Base-by-base conservation (phyloP, 2,329 filamentous ascomycete species). In the Nannizzia gypsea region DNA sequence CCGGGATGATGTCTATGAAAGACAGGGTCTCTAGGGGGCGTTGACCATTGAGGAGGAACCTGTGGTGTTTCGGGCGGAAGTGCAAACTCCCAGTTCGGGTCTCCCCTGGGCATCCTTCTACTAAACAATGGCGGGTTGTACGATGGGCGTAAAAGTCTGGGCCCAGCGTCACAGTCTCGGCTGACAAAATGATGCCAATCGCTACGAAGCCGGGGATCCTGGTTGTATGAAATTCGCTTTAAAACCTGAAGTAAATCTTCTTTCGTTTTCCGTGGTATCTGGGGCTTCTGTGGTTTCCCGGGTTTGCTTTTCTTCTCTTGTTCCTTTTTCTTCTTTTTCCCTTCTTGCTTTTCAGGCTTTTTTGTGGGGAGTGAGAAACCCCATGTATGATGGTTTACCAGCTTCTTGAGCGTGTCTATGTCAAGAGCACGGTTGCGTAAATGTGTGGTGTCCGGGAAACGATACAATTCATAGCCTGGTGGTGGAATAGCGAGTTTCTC, bases 301-400 rank as follows among this genome's bases (percentile, higher is more conserved):
- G 31, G 9, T 13, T 36, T 36, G 3, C 9, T 13, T 36, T 36
- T 36, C 31, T 36, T 36, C 2, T 36, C 31, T 36, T 36, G n/a
- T 36, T 11, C 31, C 31, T 8, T 36, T 11, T 11, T 36, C 31
- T 11, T 36, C 9, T 13, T 36, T 36, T 11, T 36, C 31, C 9
- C 4, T 13, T 8, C 13, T 36, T 36, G 9, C 31, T 36, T 11
- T 13, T 11, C 31, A 36, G n/a, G n/a, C n/a, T 58, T 57, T 20
- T 56, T 52, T n/a, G 60, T 60, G 20, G 55, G 31, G 28, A 62
- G 50, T 4, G 57, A 34, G 40, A 63, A 57, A 3, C 64, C 64
- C 62, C 64, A 65, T 6, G 62, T 42, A 24, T 65, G 63, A 42
- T 65, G 58, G 3, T 58, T 54, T 4, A 64, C 42, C 5, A 65